These are phyloP conservation scores for Lactarius akahatsu DNA, from an alignment of 768 basidiomycete species.

Conservation along the genomic window DNA sequence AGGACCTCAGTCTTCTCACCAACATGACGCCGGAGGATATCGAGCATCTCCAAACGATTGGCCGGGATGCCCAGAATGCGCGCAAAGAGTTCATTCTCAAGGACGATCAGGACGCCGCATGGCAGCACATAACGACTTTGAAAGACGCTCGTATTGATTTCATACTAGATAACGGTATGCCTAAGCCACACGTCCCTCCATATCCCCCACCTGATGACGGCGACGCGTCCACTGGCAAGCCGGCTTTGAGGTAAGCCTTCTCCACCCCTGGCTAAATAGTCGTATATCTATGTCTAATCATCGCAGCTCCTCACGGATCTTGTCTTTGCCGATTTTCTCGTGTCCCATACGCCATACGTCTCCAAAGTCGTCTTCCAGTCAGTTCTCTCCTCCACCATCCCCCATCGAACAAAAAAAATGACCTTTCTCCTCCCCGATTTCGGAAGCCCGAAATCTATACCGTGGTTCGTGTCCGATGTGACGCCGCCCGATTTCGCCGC, in stretches of 20 bases:
- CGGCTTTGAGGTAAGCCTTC: slow-evolving; percentile 74
- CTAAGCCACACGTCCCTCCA: background rate
- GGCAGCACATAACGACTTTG: slow-evolving; percentile 65
- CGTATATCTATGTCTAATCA: background rate
- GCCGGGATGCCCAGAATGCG: slow-evolving; percentile 73
- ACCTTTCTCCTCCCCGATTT: background rate
- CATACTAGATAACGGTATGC: slow-evolving; percentile 83
- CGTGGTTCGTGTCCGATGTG: slow-evolving; percentile 97
- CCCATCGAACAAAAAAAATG: background rate
- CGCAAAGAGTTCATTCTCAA: slow-evolving; percentile 78
- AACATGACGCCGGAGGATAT: slow-evolving; percentile 83
- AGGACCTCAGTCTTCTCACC: slow-evolving; percentile 91
- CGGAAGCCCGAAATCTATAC: slow-evolving; percentile 83
- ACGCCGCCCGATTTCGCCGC: slow-evolving; percentile 78
- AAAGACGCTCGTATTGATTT: slow-evolving; percentile 67
- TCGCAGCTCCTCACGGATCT: slow-evolving; percentile 86
- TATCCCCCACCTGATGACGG: background rate
- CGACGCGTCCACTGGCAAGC: slow-evolving; percentile 46
- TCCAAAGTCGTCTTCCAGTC: slow-evolving; percentile 88
- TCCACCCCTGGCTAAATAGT: background rate
- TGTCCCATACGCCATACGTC: slow-evolving; percentile 84
- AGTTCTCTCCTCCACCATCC: slow-evolving; percentile 32
- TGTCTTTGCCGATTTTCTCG: slow-evolving; percentile 89
- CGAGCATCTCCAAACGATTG: slow-evolving; percentile 76
- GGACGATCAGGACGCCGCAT: slow-evolving; percentile 76